phyloP scores from a whole-genome alignment of 371 early-diverging fungal species.

The Mortierella sp. region DNA sequence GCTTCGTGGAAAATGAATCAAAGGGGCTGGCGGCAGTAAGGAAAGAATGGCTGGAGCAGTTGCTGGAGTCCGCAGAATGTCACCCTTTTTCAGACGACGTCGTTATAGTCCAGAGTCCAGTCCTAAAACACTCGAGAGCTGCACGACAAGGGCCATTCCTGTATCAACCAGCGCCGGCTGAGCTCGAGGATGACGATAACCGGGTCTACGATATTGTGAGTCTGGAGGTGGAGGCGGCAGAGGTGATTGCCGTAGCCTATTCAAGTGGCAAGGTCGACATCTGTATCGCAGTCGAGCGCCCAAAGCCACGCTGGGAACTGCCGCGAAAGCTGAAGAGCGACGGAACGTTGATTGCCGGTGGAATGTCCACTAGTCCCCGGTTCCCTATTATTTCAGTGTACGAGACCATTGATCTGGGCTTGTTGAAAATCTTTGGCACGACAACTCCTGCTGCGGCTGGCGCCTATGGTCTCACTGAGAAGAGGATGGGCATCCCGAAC shows the following conservation, averaged over 20 bases:
- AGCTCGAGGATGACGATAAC: constrained; percentile 48
- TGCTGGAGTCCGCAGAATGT: constrained; percentile 29
- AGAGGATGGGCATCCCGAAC: constrained; percentile 38
- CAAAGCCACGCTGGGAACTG: constrained; percentile 40
- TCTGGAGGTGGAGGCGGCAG: constrained; percentile 43
- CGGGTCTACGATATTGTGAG: constrained; percentile 58
- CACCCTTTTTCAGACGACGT: constrained; percentile 37
- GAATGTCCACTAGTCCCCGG: too few relatives aligned
- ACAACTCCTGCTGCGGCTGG: constrained; percentile 8
- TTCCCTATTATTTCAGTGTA: constrained; percentile 50
- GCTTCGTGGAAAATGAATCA: neutral
- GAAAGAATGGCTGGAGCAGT: constrained; percentile 47
- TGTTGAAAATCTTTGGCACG: constrained; percentile 39
- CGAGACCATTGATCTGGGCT: constrained; percentile 56
- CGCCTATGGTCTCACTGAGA: constrained; percentile 30
- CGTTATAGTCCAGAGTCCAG: constrained; percentile 31
- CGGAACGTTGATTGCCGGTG: too few relatives aligned
- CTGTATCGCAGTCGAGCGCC: constrained; percentile 53
- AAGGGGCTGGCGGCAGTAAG: neutral
- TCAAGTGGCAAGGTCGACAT: constrained; percentile 56
- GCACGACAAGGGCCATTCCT: constrained; percentile 58
- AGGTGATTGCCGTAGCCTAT: constrained; percentile 56
- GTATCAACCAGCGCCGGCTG: constrained; percentile 54
- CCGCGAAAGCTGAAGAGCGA: constrained; percentile 5
- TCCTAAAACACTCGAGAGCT: constrained; percentile 8